phyloP scores from a whole-genome alignment of 2,329 filamentous ascomycete species.

The Colletotrichum costaricense region DNA sequence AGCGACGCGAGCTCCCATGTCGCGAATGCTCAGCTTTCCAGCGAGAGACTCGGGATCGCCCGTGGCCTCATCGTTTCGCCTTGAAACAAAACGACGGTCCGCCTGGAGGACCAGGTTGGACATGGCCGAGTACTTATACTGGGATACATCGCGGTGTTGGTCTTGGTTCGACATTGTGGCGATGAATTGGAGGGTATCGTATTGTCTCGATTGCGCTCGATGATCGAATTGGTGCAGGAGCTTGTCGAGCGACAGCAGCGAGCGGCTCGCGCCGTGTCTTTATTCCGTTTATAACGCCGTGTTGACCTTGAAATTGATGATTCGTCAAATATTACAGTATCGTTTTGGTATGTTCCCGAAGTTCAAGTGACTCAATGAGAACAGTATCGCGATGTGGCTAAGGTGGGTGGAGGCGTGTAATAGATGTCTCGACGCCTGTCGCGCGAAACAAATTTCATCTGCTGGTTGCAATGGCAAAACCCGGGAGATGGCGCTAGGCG shows the following conservation, averaged over 20 bases:
- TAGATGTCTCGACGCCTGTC: conserved; percentile 18
- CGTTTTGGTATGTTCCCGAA: background rate
- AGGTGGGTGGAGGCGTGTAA: conserved; percentile 22
- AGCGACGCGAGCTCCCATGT: conserved; percentile 90
- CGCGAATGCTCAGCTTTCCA: conserved; percentile 89
- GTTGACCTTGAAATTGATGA: conserved; percentile 1
- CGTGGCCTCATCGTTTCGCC: conserved; percentile 93
- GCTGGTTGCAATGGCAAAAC: conserved; percentile 18
- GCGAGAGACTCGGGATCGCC: conserved; percentile 98
- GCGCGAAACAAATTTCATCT: conserved; percentile 33
- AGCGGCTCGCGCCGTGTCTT: conserved; percentile 31
- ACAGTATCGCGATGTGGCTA: conserved; percentile 3
- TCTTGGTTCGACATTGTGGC: conserved; percentile 79
- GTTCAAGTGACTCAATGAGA: conserved; percentile 16
- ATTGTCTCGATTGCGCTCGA: conserved; percentile 21
- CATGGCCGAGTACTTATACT: conserved; percentile 99
- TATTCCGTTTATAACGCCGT: conserved; percentile 26
- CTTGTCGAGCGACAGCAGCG: conserved; percentile 32
- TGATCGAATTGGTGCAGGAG: conserved; percentile 16
- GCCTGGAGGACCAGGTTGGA: conserved; percentile 99
- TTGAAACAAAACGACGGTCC: conserved; percentile 93
- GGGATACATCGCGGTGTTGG: conserved; percentile 84
- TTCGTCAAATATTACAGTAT: background rate
- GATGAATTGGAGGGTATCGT: conserved; percentile 36
- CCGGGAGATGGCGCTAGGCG: conserved; percentile 21